These are phyloP conservation scores for Zoysia pacifica DNA, from an alignment of 176 grass and related monocot genomes.

Conservation along the genomic window DNA sequence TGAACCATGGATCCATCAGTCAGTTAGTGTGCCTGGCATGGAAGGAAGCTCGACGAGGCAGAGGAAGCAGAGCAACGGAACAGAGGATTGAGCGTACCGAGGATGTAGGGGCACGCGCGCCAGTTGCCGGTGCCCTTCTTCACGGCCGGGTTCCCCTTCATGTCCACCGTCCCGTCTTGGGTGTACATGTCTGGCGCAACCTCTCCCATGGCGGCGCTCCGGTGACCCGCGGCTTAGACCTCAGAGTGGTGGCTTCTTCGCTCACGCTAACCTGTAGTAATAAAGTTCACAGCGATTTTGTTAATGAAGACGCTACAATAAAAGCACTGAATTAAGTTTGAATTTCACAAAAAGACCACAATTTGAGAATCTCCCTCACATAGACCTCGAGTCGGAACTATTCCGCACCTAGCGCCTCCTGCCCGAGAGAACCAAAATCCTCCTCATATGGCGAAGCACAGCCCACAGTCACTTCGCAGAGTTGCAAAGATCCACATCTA, in stretches of 20 bases:
- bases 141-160: conserved; percentile 60
- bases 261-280: conserved; percentile 5
- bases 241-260: neutral
- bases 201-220: conserved; percentile 50
- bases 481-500: neutral
- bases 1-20: conserved; percentile 8
- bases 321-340: neutral
- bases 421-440: neutral
- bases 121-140: conserved; percentile 73
- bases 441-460: neutral
- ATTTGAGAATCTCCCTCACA: no score
- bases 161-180: conserved; percentile 79
- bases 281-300: neutral
- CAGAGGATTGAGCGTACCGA: conserved; percentile 40
- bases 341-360: neutral
- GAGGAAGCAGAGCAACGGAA: conserved; percentile 2
- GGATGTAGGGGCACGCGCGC: conserved; percentile 84
- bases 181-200: conserved; percentile 46
- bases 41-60: neutral
- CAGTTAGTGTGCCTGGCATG: no score
- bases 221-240: neutral
- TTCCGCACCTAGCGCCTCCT: neutral
- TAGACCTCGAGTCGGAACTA: no score
- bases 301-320: neutral
- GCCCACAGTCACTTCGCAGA: neutral